Percentiles rank a stretch among this genome's conserved stretches.
Conservation (phyloP, 2,329 filamentous ascomycete species). For the Fusarium nanum region DNA sequence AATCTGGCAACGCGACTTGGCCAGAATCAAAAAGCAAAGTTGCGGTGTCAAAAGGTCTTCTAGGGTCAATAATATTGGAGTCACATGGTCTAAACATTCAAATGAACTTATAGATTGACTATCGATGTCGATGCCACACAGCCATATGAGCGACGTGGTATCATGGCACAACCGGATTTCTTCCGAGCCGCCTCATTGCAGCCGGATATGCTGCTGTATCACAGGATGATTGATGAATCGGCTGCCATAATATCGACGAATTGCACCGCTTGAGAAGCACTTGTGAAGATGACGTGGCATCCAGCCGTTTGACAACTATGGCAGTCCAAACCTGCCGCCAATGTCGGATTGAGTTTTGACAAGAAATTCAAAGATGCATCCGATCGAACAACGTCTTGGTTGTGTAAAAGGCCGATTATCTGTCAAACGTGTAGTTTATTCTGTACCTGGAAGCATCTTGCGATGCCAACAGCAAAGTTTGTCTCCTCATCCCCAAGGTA, state of each 20-base stretch:
- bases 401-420: too few species aligned
- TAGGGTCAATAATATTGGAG: not conserved
- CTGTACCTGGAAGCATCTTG: not conserved
- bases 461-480: not conserved
- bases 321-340: not conserved
- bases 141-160: not conserved
- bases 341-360: fast-evolving
- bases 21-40: conserved; percentile 6
- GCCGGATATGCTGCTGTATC: too few species aligned
- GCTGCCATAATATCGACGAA: too few species aligned
- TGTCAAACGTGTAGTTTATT: fast-evolving
- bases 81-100: not conserved
- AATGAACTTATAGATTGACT: not conserved
- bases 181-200: not conserved
- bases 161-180: not conserved
- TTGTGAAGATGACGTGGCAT: too few species aligned
- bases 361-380: not conserved
- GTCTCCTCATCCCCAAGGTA: fast-evolving
- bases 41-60: not conserved
- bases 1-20: not conserved
- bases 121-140: fast-evolving
- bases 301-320: not conserved
- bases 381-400: too few species aligned
- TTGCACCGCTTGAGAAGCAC: too few species aligned
- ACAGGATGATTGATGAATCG: too few species aligned